Evolutionary conservation across 306 rosid genomes (phyloP).

Genomic region (Pachyrhizus erosus): DNA sequence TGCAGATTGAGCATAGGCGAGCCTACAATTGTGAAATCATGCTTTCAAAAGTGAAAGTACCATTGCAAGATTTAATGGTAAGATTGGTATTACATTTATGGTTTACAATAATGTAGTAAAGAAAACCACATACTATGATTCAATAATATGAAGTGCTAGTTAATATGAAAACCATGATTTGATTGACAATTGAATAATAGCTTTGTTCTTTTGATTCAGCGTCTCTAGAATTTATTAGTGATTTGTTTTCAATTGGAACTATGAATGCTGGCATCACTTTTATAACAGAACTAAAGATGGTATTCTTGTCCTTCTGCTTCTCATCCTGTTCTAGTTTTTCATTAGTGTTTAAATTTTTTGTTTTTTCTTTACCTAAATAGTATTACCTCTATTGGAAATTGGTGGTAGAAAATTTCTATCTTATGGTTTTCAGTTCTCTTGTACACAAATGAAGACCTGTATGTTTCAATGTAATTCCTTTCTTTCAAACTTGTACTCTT

Average conservation of each 20-base stretch:
- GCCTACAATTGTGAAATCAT: constrained; percentile 96
- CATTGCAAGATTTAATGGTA: constrained; percentile 86
- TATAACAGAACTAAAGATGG: neutral
- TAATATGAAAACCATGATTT: constrained; percentile 19
- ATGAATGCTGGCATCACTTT: neutral
- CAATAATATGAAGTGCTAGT: constrained; percentile 3
- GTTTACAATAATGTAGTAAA: constrained; percentile 11
- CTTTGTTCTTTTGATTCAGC: constrained; percentile 10
- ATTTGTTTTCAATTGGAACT: constrained; percentile 4
- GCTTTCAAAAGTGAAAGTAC: constrained; percentile 96
- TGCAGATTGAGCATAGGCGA: constrained; percentile 90
- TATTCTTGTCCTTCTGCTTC: neutral
- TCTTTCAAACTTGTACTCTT: neutral
- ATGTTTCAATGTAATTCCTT: neutral
- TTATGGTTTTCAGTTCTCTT: constrained; percentile 1
- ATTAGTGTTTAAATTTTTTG: neutral
- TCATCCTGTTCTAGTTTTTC: neutral
- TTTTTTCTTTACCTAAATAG: neutral
- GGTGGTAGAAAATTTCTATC: neutral
- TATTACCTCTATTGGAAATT: neutral
- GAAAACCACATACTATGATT: neutral
- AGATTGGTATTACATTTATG: constrained; percentile 44
- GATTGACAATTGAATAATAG: neutral
- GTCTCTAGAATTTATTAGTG: neutral
- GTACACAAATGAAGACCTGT: neutral